These are phyloP conservation scores for Dispira parvispora DNA, from an alignment of 192 early-diverging fungal genomes.

Conservation along the genomic window DNA sequence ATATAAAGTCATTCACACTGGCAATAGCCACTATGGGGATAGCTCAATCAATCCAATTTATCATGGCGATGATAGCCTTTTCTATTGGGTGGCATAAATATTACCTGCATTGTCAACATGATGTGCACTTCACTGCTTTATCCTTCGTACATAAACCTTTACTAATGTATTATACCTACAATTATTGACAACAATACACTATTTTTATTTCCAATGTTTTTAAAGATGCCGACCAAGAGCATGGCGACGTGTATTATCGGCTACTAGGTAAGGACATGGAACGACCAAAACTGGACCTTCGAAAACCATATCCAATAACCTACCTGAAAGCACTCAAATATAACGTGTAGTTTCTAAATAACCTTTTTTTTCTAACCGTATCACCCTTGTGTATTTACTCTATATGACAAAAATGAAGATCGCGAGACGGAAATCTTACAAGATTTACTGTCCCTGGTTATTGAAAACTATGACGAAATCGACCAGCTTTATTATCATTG, in stretches of 20 bases:
- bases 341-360: neutral
- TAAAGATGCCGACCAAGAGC: neutral
- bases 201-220: neutral
- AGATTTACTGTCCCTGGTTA: neutral
- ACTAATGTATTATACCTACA: neutral
- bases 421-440: slow-evolving; percentile 2
- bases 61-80: too few species aligned
- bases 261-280: neutral
- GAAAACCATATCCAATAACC: too few species aligned
- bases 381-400: neutral
- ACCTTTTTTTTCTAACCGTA: neutral
- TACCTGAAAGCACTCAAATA: neutral
- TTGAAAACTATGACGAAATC: neutral
- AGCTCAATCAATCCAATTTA: too few species aligned
- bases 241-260: slow-evolving; percentile 1
- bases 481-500: neutral
- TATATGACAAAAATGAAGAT: neutral
- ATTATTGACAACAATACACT: neutral
- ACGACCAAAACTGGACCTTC: too few species aligned
- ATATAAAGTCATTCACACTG: neutral
- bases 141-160: neutral
- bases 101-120: too few species aligned
- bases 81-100: too few species aligned
- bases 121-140: neutral
- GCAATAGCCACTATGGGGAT: too few species aligned